phyloP scores from a whole-genome alignment of 2,329 filamentous ascomycete species.

The Sclerotinia nivalis region DNA sequence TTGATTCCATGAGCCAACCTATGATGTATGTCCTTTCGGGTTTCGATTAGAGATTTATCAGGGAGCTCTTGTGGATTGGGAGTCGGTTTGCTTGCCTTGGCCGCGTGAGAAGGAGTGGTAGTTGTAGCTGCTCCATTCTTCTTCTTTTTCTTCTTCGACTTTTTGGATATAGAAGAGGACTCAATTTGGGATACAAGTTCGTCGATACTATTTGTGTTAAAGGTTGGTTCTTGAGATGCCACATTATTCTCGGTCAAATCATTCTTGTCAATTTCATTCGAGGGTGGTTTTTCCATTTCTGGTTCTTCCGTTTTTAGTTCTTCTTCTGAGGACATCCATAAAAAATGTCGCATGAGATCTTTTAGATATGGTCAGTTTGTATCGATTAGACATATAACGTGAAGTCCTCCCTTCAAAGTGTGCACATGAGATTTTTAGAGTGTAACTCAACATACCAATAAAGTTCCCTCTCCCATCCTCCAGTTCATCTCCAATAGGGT shows the following conservation, averaged over 20 bases:
- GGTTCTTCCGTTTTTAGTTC: not conserved
- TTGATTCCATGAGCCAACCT: constrained; percentile 46
- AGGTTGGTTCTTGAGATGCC: not conserved
- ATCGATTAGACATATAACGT: not conserved
- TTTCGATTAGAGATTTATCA: constrained; percentile 48
- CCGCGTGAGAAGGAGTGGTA: constrained; percentile 21
- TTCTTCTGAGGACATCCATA: constrained; percentile 28
- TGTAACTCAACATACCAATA: constrained; percentile 37
- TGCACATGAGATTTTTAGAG: not conserved
- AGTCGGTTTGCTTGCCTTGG: not conserved
- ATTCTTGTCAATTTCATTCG: not conserved
- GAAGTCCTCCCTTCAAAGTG: not conserved
- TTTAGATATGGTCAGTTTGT: not conserved
- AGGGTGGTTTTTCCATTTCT: too few species aligned
- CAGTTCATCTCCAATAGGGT: constrained; percentile 51
- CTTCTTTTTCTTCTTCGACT: constrained; percentile 42
- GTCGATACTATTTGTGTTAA: not conserved
- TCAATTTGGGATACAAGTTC: not conserved
- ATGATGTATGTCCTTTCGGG: constrained; percentile 44
- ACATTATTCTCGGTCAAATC: not conserved
- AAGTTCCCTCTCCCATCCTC: constrained; percentile 49
- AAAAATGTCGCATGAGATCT: constrained; percentile 31
- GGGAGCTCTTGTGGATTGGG: constrained; percentile 33
- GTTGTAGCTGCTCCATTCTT: constrained; percentile 34
- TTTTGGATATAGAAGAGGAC: constrained; percentile 18